Conservation (phyloP, 495 filamentous ascomycete species). For the Penicillium roqueforti region DNA sequence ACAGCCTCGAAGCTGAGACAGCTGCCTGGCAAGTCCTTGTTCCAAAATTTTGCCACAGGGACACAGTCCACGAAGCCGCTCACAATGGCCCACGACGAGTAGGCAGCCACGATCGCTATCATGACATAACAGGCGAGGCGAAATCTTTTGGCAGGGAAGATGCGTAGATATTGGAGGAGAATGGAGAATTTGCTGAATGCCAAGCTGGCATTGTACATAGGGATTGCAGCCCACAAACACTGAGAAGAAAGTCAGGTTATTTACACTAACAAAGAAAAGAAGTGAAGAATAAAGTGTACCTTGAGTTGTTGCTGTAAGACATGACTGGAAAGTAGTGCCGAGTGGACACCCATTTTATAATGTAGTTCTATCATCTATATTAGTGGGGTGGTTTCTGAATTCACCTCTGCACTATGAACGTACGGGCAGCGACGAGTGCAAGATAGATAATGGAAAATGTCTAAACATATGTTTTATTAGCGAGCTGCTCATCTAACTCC, state of each 20-base stretch:
- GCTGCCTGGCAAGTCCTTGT: conserved; percentile 42
- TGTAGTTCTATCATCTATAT: conserved; percentile 25
- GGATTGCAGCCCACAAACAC: conserved; percentile 39
- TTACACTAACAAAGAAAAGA: background rate
- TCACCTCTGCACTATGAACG: conserved; percentile 1
- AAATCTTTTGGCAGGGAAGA: conserved; percentile 39
- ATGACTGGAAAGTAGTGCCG: conserved; percentile 13
- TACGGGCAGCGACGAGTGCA: conserved; percentile 32
- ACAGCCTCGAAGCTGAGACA: conserved; percentile 48
- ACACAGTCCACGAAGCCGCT: conserved; percentile 50
- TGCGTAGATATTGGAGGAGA: conserved; percentile 46
- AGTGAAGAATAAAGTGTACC: conserved; percentile 12
- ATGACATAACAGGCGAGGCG: conserved; percentile 31
- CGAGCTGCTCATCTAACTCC: background rate
- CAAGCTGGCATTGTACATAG: conserved; percentile 41
- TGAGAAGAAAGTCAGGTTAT: conserved; percentile 3
- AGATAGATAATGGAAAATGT: conserved; percentile 33
- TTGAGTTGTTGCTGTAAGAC: conserved; percentile 30
- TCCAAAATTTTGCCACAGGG: conserved; percentile 51
- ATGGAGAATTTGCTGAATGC: conserved; percentile 45
- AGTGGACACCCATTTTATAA: conserved; percentile 31
- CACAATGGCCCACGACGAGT: conserved; percentile 37
- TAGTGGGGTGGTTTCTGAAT: background rate
- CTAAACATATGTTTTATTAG: background rate
- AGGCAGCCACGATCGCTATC: conserved; percentile 33